These are phyloP conservation scores for Aspergillus hortae DNA, from an alignment of 2,329 filamentous ascomycete genomes.

Conservation along the genomic window DNA sequence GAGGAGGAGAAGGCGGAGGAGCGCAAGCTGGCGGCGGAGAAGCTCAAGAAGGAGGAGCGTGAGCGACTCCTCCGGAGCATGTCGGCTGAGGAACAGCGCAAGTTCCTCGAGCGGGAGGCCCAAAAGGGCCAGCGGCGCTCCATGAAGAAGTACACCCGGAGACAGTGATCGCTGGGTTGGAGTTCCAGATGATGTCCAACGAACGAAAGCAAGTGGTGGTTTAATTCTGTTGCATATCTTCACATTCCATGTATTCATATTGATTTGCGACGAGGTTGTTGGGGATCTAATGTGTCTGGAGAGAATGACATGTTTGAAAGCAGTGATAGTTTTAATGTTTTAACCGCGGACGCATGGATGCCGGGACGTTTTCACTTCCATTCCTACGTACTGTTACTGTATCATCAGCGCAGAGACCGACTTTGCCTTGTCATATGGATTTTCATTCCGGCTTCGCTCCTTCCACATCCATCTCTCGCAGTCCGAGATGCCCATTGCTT, in stretches of 20 bases:
- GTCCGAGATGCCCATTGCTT: too few relatives aligned
- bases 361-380: too few relatives aligned
- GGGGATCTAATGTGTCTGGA: background rate
- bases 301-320: slow-evolving; percentile 1
- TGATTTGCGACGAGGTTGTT: slow-evolving; percentile 8
- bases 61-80: slow-evolving; percentile 75
- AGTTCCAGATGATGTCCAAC: too few relatives aligned
- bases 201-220: slow-evolving; percentile 6
- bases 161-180: slow-evolving; percentile 29
- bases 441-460: too few relatives aligned
- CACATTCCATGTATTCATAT: slow-evolving; percentile 22
- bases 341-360: too few relatives aligned
- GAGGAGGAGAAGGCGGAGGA: slow-evolving; percentile 69
- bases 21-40: slow-evolving; percentile 49
- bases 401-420: too few relatives aligned
- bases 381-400: too few relatives aligned
- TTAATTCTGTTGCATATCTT: slow-evolving; percentile 17
- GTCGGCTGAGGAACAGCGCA: slow-evolving; percentile 80
- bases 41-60: slow-evolving; percentile 82
- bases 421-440: too few relatives aligned
- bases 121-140: slow-evolving; percentile 66
- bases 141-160: slow-evolving; percentile 61
- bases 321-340: background rate
- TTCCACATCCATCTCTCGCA: too few relatives aligned
- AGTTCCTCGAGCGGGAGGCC: slow-evolving; percentile 75